Percentiles rank a stretch among this genome's conserved stretches.
Evolutionary conservation across 345 rosid genomes (phyloP).

Genomic region (Lumnitzera racemosa): DNA sequence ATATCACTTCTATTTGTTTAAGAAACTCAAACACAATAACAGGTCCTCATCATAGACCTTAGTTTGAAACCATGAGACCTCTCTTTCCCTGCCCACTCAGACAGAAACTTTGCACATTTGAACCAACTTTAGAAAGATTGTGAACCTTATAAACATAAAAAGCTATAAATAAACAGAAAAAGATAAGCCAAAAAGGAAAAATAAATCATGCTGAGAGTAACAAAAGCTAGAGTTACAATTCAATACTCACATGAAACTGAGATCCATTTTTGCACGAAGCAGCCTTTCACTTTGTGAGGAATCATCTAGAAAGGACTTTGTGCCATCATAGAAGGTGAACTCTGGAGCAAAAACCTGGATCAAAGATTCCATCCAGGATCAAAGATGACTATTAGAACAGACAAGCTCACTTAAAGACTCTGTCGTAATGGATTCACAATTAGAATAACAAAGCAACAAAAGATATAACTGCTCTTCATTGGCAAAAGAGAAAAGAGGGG

Average conservation of each 20-base stretch:
- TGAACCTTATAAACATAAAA: too few species aligned
- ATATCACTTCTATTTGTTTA: too few species aligned
- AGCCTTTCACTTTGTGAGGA: constrained; percentile 80
- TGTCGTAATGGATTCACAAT: too few species aligned
- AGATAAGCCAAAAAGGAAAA: not conserved
- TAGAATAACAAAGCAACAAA: too few species aligned
- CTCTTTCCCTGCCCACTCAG: too few species aligned
- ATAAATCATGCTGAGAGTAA: not conserved
- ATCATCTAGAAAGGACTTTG: constrained; percentile 81
- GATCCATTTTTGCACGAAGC: constrained; percentile 89
- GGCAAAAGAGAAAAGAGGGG: too few species aligned
- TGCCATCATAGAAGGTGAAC: constrained; percentile 91
- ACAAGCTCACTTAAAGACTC: not conserved
- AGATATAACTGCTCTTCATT: not conserved
- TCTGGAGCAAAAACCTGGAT: constrained; percentile 85
- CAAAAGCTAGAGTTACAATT: not conserved
- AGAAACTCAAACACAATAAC: too few species aligned
- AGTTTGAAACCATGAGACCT: too few species aligned
- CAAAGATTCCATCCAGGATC: constrained; percentile 6
- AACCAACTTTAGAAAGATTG: too few species aligned
- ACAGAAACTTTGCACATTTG: too few species aligned
- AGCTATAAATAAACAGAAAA: too few species aligned
- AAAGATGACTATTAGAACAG: not conserved
- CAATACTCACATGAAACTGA: constrained; percentile 82
- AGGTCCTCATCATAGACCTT: too few species aligned